A percentile compares a stretch with the other conserved stretches of the same genome.
These are phyloP conservation scores for Penicillium sp. DNA, from an alignment of 2,329 filamentous ascomycete genomes.

Conservation along the genomic window DNA sequence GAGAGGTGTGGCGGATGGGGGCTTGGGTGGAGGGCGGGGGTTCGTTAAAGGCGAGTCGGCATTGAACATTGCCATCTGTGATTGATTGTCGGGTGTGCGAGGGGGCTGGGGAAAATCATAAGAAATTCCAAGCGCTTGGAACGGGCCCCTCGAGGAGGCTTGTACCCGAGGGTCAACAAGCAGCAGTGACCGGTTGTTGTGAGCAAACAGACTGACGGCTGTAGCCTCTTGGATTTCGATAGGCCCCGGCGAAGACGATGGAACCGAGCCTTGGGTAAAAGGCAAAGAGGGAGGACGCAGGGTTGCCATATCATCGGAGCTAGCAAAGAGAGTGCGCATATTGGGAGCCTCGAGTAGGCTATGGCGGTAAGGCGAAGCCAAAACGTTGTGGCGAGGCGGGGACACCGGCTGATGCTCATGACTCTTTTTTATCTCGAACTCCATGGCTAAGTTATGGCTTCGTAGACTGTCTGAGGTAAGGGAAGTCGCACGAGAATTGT, in stretches of 20 bases:
- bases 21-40: conserved; percentile 56
- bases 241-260: conserved; percentile 50
- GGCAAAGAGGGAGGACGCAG: conserved; percentile 49
- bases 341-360: conserved; percentile 29
- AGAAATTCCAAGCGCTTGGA: conserved; percentile 24
- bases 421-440: conserved; percentile 24
- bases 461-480: conserved; percentile 45
- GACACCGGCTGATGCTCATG: conserved; percentile 20
- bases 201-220: conserved; percentile 59
- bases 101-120: conserved; percentile 15
- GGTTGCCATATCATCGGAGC: conserved; percentile 40
- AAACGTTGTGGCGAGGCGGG: conserved; percentile 22
- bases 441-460: conserved; percentile 32
- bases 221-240: conserved; percentile 62
- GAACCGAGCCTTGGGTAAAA: conserved; percentile 48
- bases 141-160: conserved; percentile 29
- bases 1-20: conserved; percentile 56
- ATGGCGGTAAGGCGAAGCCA: conserved; percentile 13
- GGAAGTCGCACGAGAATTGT: conserved; percentile 45
- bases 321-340: conserved; percentile 38
- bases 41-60: conserved; percentile 60
- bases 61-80: conserved; percentile 14
- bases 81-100: conserved; percentile 27
- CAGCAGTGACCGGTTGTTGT: conserved; percentile 63
- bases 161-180: conserved; percentile 56